Conservation (phyloP, 257 asterid species). For the Solanum rostratum region DNA sequence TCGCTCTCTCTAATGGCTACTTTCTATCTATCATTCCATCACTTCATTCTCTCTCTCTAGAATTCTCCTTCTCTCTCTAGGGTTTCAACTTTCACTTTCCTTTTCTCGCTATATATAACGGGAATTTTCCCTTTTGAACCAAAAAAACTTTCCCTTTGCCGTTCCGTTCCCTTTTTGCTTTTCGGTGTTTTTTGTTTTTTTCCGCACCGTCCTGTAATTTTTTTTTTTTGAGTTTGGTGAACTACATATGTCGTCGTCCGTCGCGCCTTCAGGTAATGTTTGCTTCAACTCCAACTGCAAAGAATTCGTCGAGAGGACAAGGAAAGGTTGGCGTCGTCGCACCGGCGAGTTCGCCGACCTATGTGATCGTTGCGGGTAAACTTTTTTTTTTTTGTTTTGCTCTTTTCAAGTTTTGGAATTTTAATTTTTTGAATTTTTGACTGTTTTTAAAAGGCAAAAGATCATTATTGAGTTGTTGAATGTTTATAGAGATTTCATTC, state of each 20-base stretch:
- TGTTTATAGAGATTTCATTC: neutral
- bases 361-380: constrained; percentile 95
- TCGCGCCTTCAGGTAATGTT: constrained; percentile 15
- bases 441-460: neutral
- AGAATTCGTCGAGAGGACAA: constrained; percentile 33
- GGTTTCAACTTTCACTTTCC: neutral
- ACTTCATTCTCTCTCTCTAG: neutral
- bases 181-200: neutral
- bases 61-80: constrained; percentile 4
- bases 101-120: neutral
- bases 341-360: constrained; percentile 90
- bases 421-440: neutral
- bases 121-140: constrained; percentile 11
- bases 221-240: constrained; percentile 2
- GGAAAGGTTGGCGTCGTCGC: constrained; percentile 93
- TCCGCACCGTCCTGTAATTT: neutral
- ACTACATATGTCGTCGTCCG: constrained; percentile 7
- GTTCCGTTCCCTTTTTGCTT: neutral
- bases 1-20: neutral
- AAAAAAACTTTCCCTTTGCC: neutral
- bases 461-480: neutral
- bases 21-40: neutral
- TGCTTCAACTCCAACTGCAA: constrained; percentile 87
- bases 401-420: neutral
- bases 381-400: neutral